Conservation (phyloP, 1,139 yeast genomes). For the Pichia sp. region DNA sequence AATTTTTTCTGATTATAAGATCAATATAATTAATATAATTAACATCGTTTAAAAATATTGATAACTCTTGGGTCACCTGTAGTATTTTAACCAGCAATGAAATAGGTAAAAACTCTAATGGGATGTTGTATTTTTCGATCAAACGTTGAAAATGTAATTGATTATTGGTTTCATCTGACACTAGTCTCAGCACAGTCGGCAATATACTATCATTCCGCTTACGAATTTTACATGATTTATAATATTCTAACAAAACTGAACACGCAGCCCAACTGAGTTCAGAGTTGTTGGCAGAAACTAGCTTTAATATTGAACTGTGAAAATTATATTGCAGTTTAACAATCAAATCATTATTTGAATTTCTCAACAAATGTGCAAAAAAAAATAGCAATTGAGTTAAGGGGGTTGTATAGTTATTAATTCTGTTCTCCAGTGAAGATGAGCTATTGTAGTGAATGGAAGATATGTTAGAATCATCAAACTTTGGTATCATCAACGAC, state of each 20-base stretch:
- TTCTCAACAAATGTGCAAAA: conserved; percentile 3
- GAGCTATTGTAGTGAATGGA: background rate
- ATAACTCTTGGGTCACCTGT: background rate
- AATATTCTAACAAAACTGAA: conserved; percentile 2
- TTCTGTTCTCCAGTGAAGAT: background rate
- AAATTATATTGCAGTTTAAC: background rate
- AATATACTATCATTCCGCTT: background rate
- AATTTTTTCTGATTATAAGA: background rate
- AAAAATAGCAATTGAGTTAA: conserved; percentile 4
- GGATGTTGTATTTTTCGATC: background rate
- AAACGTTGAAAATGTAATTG: background rate
- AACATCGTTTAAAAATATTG: conserved; percentile 2
- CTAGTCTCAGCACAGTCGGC: background rate
- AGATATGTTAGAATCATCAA: background rate
- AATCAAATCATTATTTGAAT: background rate
- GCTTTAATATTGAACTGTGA: background rate
- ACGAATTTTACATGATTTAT: background rate
- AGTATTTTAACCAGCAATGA: conserved; percentile 4
- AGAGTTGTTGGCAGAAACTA: background rate
- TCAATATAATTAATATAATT: conserved; percentile 1
- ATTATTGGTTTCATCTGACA: background rate
- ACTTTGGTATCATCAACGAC: background rate
- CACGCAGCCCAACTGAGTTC: conserved; percentile 5
- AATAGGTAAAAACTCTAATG: conserved; percentile 1
- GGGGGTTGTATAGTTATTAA: background rate